Conservation (phyloP, 352 stramenopile species). For the Pythium catenulatum region DNA sequence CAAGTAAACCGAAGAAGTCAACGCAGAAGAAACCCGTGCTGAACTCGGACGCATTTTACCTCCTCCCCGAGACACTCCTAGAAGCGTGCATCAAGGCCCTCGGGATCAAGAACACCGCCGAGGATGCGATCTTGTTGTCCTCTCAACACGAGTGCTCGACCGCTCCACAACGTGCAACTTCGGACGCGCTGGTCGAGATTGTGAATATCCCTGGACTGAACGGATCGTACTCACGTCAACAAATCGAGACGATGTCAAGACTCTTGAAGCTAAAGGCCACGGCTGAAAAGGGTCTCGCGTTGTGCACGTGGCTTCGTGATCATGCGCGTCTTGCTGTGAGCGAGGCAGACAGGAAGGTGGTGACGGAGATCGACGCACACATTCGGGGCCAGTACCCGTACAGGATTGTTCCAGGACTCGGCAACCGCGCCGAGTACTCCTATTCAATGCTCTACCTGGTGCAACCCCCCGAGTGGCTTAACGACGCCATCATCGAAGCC, state of each 20-base stretch:
- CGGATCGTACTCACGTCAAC: neutral
- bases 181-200: neutral
- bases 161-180: too few species aligned
- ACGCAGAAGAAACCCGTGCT: neutral
- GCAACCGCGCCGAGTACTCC: neutral
- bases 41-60: neutral
- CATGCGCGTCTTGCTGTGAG: too few species aligned
- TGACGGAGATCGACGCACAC: neutral
- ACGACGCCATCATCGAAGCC: neutral
- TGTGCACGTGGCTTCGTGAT: neutral
- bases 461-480: neutral
- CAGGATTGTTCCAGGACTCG: neutral
- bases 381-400: neutral
- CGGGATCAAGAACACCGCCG: neutral
- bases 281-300: neutral
- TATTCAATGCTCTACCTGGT: neutral
- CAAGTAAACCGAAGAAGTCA: neutral
- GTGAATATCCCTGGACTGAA: neutral
- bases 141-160: too few species aligned
- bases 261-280: neutral
- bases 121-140: neutral
- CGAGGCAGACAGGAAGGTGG: too few species aligned
- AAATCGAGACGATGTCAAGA: neutral
- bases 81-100: neutral
- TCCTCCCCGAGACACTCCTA: neutral